Percentiles rank a stretch among this genome's conserved stretches.
These are phyloP conservation scores for Fomitopsis pulvina DNA, from an alignment of 768 basidiomycete genomes.

Conservation along the genomic window DNA sequence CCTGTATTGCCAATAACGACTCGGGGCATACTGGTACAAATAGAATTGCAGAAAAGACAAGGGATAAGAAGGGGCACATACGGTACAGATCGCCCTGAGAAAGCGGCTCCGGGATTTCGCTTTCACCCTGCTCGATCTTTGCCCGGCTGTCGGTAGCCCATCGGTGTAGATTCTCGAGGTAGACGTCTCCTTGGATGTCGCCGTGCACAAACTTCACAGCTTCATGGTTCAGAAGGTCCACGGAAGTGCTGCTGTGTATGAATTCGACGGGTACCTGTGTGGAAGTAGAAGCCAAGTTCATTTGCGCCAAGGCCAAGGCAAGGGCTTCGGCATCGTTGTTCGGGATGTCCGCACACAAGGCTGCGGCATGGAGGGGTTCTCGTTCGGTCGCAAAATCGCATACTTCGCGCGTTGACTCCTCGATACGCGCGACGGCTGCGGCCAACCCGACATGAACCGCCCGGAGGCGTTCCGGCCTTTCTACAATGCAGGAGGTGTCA, in stretches of 20 bases:
- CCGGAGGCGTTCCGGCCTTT: slow-evolving; percentile 82
- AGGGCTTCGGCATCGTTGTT: slow-evolving; percentile 31
- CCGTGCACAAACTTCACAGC: slow-evolving; percentile 75
- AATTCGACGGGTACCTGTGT: slow-evolving; percentile 33
- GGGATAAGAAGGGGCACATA: slow-evolving; percentile 30
- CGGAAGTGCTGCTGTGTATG: slow-evolving; percentile 44
- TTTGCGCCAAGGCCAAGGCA: slow-evolving; percentile 34
- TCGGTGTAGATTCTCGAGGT: slow-evolving; percentile 53
- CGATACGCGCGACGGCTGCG: slow-evolving; percentile 69
- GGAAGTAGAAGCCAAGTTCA: slow-evolving; percentile 12
- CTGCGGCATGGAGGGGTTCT: not conserved
- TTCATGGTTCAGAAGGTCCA: slow-evolving; percentile 49
- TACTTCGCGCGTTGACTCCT: slow-evolving; percentile 21
- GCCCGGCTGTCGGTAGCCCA: slow-evolving; percentile 57
- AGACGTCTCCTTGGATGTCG: slow-evolving; percentile 58
- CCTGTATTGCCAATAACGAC: slow-evolving; percentile 72
- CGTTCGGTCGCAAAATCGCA: not conserved
- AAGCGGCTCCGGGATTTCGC: slow-evolving; percentile 69
- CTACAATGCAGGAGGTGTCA: slow-evolving; percentile 74
- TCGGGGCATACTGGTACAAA: slow-evolving; percentile 61
- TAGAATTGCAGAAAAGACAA: not conserved
- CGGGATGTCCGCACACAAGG: not conserved
- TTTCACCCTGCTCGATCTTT: slow-evolving; percentile 53
- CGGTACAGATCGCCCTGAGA: slow-evolving; percentile 82
- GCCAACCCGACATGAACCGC: slow-evolving; percentile 81